A percentile compares a stretch with the other conserved stretches of the same genome.
Evolutionary conservation across 208 protist genomes (phyloP).

Genomic region (Entamoeba histolytica): DNA sequence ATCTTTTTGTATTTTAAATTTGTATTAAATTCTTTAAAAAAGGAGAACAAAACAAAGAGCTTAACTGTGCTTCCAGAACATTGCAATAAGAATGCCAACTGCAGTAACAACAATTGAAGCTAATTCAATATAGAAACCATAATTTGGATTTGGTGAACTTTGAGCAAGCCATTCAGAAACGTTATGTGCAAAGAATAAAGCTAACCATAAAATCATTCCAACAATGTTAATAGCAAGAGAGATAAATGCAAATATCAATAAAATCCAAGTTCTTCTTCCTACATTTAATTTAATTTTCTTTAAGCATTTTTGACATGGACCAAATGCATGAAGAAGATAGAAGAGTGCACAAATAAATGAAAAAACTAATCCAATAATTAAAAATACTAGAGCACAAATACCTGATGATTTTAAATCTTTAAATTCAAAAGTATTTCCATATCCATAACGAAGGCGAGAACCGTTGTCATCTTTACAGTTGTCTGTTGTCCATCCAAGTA

Average conservation of each 20-base stretch:
- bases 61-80: background rate
- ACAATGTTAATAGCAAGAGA: background rate
- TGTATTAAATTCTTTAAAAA: background rate
- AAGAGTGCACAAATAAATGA: background rate
- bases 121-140: background rate
- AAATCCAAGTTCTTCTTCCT: background rate
- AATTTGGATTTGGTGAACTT: background rate
- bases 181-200: background rate
- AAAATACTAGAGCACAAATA: background rate
- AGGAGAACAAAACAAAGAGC: background rate
- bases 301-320: background rate
- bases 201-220: background rate
- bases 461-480: background rate
- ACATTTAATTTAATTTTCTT: background rate
- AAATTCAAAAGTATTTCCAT: background rate
- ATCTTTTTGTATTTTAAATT: too few relatives aligned
- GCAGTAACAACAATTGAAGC: background rate
- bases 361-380: background rate
- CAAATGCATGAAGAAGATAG: background rate
- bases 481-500: background rate
- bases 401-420: background rate
- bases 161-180: background rate
- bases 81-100: background rate
- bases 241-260: background rate
- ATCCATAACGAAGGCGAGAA: background rate